Base-by-base conservation (phyloP, 371 early-diverging fungal genomes). In the Mortierella sp. region DNA sequence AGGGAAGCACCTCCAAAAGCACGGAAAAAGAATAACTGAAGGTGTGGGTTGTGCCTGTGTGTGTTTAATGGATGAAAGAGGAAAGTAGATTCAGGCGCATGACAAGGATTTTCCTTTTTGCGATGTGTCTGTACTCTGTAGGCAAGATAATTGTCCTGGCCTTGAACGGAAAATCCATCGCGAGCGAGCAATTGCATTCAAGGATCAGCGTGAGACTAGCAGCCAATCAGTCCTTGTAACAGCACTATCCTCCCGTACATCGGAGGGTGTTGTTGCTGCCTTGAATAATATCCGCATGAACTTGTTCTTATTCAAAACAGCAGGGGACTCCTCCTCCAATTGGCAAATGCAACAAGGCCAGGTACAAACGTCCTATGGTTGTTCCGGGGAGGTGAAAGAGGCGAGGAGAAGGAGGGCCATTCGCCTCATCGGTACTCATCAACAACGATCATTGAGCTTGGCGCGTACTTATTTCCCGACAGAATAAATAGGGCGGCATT, bases 41-140 rank as follows among this genome's bases (percentile, higher is more conserved):
- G 21, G 31, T 16, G 59, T 54, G 53, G 1, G 53, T 54, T 59
- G 61, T 61, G 34, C 61, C 14, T 61, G 61, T 64, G 61, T 61
- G 61, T 31, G 19, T 64, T 34, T 3, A 31, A 19, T 34, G 6
- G 26, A 55, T 13, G 26, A 59, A 59, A 59, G 59, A 59, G 16
- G 31, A 59, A 59, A 59, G 59, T 34, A 64, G 21, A 37, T 64
- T 64, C 40, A 21, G 64, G 64, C 64, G 64, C 40, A 40, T 64
- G 64, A 37, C 64, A 64, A 64, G 40, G 64, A 64, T 64, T 64
- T 64, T 64, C 64, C 64, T 64, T 64, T 37, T 59, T 59, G 59
- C 59, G 59, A n/a, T 59, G 57, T 1, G 26, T 6, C 34, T 61
- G 61, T n/a, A n/a, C n/a, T n/a, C n/a, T n/a, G n/a, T n/a, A n/a